Evolutionary conservation across 129 eudicot species (phyloP).

Genomic region (Lonicera japonica): DNA sequence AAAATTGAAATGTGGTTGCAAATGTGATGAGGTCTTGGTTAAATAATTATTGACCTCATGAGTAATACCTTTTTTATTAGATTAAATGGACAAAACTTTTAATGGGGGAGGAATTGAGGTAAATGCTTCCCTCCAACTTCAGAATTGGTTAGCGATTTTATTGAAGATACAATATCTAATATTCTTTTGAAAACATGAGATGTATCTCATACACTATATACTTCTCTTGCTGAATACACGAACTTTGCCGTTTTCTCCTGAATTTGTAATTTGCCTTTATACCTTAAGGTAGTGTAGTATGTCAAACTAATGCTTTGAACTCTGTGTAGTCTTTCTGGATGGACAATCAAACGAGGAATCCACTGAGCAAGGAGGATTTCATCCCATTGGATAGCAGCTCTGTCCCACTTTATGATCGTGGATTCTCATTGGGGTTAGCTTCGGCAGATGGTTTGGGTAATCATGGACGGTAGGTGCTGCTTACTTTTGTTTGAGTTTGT

Average conservation of each 20-base stretch:
- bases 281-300: neutral
- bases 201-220: neutral
- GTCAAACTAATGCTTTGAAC: neutral
- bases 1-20: too few relatives aligned
- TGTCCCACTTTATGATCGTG: constrained; percentile 93
- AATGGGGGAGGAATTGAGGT: too few relatives aligned
- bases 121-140: too few relatives aligned
- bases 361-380: constrained; percentile 39
- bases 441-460: constrained; percentile 49
- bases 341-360: constrained; percentile 50
- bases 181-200: too few relatives aligned
- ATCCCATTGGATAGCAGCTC: constrained; percentile 52
- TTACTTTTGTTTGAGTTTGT: neutral
- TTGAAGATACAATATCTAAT: too few relatives aligned
- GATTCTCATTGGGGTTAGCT: constrained; percentile 53
- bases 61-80: too few relatives aligned
- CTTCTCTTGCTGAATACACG: constrained; percentile 1
- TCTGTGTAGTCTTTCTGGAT: constrained; percentile 72
- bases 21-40: too few relatives aligned
- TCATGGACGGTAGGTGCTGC: constrained; percentile 44
- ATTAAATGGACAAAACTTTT: too few relatives aligned
- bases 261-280: neutral
- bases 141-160: too few relatives aligned
- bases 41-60: too few relatives aligned
- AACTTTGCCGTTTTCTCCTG: neutral